Base-by-base conservation (phyloP, 805 yeast species). In the Saccharomyces jurei region DNA sequence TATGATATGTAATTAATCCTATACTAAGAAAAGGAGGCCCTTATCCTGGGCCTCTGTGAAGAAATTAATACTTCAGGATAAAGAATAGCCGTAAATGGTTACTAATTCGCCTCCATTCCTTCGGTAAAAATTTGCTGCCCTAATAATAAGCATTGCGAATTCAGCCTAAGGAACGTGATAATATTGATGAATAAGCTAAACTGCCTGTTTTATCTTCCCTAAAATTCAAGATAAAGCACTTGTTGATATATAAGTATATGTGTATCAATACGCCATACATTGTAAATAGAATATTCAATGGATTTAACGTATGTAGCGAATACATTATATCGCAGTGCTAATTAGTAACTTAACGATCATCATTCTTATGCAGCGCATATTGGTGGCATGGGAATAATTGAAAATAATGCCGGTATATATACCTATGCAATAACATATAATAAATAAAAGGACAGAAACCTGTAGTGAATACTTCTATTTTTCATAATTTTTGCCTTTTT, bases 401-500 rank as follows among this genome's bases (percentile, higher is more conserved):
- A 14, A 32, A 32, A 32, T 8, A 8, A n/a, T 2, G 9, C 21
- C 41, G 10, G 41, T 32, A 1, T 32, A n/a, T 32, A 32, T 14
- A 32, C 41, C 41, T 32, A 32, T 32, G 21, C 41, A 14, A 14
- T 14, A n/a, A 14, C 27, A 4, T 14, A 6, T 6, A 46, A 54
- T 56, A 56, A 36, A 54, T 51, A 54, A 9, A 6, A 29, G 11
- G 11, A 29, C 31, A 29, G 13, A 6, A 9, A 9, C 31, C 31
- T 29, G 11, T 3, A 10, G 31, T 29, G n/a, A 29, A 29, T 13
- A 29, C 1, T 3, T 10, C 13, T 31, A 3, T 13, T 26, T 26
- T 22, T 41, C 48, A 48, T 28, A 44, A 5, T 46, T 54, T 61
- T 50, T 49, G 61, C 44, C 52, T 60, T 52, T 65, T 63, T 9